phyloP scores from a whole-genome alignment of 768 basidiomycete genomes.

The Podaxis sp. region DNA sequence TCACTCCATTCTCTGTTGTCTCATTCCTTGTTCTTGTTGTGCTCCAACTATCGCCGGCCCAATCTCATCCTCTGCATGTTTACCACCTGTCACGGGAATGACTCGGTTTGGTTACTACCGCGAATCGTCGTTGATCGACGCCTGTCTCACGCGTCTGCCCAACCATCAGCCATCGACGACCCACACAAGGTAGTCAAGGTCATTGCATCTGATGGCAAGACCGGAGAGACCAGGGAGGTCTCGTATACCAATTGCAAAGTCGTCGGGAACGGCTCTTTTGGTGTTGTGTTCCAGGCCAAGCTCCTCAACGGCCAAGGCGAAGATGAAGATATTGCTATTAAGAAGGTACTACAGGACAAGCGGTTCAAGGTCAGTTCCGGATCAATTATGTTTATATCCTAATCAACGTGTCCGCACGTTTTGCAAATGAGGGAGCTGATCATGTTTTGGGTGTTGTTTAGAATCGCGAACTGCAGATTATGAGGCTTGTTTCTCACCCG shows the following conservation, averaged over 20 bases:
- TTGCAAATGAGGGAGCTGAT: neutral
- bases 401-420: conserved; percentile 9
- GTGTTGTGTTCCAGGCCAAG: conserved; percentile 96
- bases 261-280: conserved; percentile 98
- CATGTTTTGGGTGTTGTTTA: conserved; percentile 24
- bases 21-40: conserved; percentile 19
- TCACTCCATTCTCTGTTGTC: conserved; percentile 18
- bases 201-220: conserved; percentile 91
- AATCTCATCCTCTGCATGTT: conserved; percentile 12
- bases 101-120: conserved; percentile 10
- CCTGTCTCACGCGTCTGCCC: conserved; percentile 20
- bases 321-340: conserved; percentile 93
- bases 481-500: conserved; percentile 94
- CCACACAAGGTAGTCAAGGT: conserved; percentile 96
- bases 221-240: conserved; percentile 81
- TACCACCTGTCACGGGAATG: neutral
- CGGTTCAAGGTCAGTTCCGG: conserved; percentile 89
- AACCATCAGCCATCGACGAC: conserved; percentile 76
- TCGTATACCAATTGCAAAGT: conserved; percentile 98
- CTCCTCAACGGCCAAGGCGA: conserved; percentile 64
- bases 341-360: conserved; percentile 99
- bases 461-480: conserved; percentile 99
- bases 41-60: conserved; percentile 21
- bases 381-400: conserved; percentile 17
- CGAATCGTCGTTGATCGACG: conserved; percentile 34